Evolutionary conservation across 179 eudicot species (phyloP).

Genomic region (Drosera spatulata): DNA sequence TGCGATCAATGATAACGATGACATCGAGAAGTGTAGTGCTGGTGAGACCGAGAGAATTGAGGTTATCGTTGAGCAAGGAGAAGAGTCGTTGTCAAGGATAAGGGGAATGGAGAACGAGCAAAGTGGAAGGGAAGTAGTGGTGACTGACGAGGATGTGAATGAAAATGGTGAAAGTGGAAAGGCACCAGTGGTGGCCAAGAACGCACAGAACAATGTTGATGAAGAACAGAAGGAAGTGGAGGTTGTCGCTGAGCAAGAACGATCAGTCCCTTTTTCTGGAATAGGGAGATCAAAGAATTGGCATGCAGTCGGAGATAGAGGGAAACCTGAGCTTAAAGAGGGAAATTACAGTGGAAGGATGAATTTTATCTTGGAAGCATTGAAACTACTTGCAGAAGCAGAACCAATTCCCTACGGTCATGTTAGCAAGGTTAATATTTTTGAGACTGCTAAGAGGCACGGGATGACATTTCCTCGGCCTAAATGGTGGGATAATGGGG

Average conservation of each 20-base stretch:
- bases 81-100: background rate
- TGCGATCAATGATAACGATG: background rate
- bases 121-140: background rate
- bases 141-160: no score
- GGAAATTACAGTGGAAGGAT: background rate
- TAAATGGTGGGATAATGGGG: constrained; percentile 1
- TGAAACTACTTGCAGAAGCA: constrained; percentile 5
- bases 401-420: background rate
- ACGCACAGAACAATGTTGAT: background rate
- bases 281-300: background rate
- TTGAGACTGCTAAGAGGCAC: constrained; percentile 19
- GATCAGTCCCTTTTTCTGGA: background rate
- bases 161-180: background rate
- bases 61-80: background rate
- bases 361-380: constrained; percentile 6
- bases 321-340: background rate
- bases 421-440: constrained; percentile 6
- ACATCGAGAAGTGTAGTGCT: background rate
- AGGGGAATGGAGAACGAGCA: background rate
- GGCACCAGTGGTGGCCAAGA: constrained; percentile 7
- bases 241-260: background rate
- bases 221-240: background rate
- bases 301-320: background rate
- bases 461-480: constrained; percentile 19
- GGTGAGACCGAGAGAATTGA: background rate